Conservation (phyloP, 2,329 filamentous ascomycete genomes). For the Neonectria magnoliae region DNA sequence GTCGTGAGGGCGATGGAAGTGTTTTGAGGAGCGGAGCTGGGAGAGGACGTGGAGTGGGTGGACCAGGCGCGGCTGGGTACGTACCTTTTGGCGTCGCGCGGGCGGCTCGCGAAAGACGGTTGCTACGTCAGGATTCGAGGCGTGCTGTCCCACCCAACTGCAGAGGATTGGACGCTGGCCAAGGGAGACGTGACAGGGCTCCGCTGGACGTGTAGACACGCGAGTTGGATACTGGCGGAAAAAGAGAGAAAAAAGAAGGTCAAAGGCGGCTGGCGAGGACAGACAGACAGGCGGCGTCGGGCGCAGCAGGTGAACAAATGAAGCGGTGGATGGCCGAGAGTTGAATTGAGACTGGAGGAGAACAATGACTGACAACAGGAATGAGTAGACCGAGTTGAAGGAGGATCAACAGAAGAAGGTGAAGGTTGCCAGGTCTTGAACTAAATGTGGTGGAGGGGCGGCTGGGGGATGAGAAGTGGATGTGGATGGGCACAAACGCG, state of each 20-base stretch:
- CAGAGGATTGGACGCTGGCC: conserved; percentile 39
- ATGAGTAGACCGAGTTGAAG: conserved; percentile 31
- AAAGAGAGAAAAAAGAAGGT: conserved; percentile 1
- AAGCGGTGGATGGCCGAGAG: conserved; percentile 14
- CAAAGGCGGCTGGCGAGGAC: conserved; percentile 9
- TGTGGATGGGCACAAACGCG: conserved; percentile 38
- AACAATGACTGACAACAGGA: conserved; percentile 29
- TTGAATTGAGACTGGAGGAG: not conserved
- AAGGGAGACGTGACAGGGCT: conserved; percentile 32
- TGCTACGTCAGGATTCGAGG: conserved; percentile 45
- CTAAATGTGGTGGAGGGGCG: conserved; percentile 39
- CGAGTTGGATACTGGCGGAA: conserved; percentile 22
- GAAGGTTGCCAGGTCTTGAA: conserved; percentile 29
- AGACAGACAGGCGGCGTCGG: conserved; percentile 23
- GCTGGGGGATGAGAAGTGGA: conserved; percentile 31
- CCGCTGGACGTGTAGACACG: conserved; percentile 36
- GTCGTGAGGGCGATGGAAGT: conserved; percentile 49
- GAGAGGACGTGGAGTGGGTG: conserved; percentile 45
- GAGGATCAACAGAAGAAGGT: conserved; percentile 28
- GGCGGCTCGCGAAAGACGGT: conserved; percentile 45
- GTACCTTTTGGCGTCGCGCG: conserved; percentile 44
- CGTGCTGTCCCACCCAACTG: conserved; percentile 42
- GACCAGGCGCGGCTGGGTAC: conserved; percentile 46
- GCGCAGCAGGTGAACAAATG: conserved; percentile 11
- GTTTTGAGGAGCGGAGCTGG: conserved; percentile 51